These are phyloP conservation scores for Draba incana DNA, from an alignment of 345 rosid genomes.

Conservation along the genomic window DNA sequence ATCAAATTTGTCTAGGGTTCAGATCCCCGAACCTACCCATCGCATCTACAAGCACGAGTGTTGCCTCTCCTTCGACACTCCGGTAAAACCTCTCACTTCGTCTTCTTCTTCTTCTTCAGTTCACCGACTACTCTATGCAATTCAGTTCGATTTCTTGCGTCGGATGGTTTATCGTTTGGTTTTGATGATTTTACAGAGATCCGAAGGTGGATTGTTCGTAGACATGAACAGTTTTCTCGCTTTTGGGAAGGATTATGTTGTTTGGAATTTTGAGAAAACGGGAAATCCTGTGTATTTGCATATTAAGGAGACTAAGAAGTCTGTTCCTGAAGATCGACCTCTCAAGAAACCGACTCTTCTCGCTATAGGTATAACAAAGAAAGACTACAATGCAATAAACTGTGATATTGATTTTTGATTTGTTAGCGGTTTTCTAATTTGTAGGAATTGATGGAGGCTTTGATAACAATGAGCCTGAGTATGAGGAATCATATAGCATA, in stretches of 20 bases:
- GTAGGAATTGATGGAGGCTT: conserved; percentile 95
- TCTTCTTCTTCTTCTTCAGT: conserved; percentile 19
- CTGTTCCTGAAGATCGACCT: conserved; percentile 86
- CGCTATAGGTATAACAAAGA: conserved; percentile 69
- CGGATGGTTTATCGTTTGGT: background rate
- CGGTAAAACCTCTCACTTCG: conserved; percentile 49
- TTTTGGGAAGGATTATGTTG: conserved; percentile 82
- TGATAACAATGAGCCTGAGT: conserved; percentile 82
- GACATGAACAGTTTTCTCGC: conserved; percentile 94
- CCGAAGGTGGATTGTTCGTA: conserved; percentile 87
- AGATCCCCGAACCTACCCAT: conserved; percentile 97
- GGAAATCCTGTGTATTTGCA: conserved; percentile 90
- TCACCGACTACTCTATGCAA: background rate
- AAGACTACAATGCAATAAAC: too few relatives aligned
- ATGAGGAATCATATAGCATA: conserved; percentile 70
- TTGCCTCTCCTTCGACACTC: conserved; percentile 91
- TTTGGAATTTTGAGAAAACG: conserved; percentile 91
- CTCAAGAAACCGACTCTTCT: conserved; percentile 83
- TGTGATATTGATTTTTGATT: background rate
- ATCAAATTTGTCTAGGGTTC: conserved; percentile 91
- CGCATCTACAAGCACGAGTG: conserved; percentile 98
- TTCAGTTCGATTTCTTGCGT: background rate
- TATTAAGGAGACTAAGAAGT: conserved; percentile 72
- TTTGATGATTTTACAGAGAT: conserved; percentile 60
- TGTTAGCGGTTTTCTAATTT: conserved; percentile 24